A percentile compares a stretch with the other conserved stretches of the same genome.
phyloP scores from a whole-genome alignment of 371 early-diverging fungal genomes.

The Apophysomyces trapeziformis region DNA sequence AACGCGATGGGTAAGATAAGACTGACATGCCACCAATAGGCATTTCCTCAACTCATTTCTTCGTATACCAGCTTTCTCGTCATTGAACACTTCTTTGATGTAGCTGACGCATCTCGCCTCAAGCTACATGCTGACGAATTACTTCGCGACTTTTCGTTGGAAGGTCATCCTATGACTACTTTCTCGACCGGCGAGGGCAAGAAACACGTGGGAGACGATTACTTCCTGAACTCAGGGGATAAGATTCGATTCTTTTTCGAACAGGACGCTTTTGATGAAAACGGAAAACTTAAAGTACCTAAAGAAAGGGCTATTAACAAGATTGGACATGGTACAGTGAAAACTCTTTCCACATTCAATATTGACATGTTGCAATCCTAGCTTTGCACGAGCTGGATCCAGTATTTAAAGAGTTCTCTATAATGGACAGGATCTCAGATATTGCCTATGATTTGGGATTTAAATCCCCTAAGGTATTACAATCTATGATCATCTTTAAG shows the following conservation, averaged over 20 bases:
- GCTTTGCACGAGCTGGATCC: conserved; percentile 83
- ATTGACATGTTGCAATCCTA: conserved; percentile 17
- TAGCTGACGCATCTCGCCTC: conserved; percentile 53
- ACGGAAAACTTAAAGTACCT: conserved; percentile 64
- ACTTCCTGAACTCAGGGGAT: conserved; percentile 85
- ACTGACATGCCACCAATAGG: neutral
- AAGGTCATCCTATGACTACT: conserved; percentile 77
- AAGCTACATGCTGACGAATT: conserved; percentile 62
- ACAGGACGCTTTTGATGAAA: conserved; percentile 75
- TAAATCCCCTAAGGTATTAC: conserved; percentile 76
- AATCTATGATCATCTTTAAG: conserved; percentile 94
- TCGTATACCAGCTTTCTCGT: conserved; percentile 62
- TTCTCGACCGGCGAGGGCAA: conserved; percentile 76
- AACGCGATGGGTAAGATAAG: conserved; percentile 19
- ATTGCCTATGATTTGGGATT: conserved; percentile 72
- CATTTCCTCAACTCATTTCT: neutral
- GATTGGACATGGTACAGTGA: conserved; percentile 82
- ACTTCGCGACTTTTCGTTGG: conserved; percentile 68
- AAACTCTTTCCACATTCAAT: neutral
- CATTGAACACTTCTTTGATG: conserved; percentile 70
- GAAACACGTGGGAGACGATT: conserved; percentile 85
- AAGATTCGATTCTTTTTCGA: conserved; percentile 91
- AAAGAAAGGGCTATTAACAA: conserved; percentile 84
- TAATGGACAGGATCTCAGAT: conserved; percentile 51
- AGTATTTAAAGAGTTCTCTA: conserved; percentile 67